phyloP scores from a whole-genome alignment of 2,329 filamentous ascomycete species.

The Penicillium sp. region DNA sequence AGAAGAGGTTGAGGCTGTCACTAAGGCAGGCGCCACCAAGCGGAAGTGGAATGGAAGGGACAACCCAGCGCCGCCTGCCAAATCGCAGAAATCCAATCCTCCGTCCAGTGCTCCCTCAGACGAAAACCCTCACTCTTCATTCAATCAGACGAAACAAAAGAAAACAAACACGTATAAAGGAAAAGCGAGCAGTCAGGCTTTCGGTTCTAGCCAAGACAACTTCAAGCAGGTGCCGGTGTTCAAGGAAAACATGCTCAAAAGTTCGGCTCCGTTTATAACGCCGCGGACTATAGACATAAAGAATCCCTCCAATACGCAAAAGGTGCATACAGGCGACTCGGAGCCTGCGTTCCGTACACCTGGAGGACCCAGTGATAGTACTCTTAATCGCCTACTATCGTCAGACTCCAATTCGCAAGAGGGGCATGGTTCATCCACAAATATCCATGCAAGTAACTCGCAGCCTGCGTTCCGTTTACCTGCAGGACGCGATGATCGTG shows the following conservation, averaged over 20 bases:
- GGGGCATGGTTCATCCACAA: neutral
- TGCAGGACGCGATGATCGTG: neutral
- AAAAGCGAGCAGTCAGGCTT: neutral
- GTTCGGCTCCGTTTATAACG: neutral
- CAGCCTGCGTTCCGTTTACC: conserved; percentile 13
- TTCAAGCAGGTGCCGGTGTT: neutral
- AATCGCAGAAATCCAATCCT: neutral
- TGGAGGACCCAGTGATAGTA: too few relatives aligned
- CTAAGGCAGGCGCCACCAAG: neutral
- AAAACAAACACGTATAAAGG: neutral
- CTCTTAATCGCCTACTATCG: too few relatives aligned
- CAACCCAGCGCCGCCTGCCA: neutral
- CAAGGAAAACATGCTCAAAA: neutral
- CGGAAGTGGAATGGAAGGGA: neutral
- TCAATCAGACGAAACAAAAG: neutral
- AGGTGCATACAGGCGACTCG: neutral
- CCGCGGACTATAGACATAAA: neutral
- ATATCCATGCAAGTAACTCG: neutral
- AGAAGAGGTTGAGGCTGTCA: neutral
- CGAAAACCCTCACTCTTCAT: neutral
- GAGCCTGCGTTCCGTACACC: conserved; percentile 7
- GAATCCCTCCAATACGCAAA: neutral
- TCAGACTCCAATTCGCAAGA: too few relatives aligned
- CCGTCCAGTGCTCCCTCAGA: neutral
- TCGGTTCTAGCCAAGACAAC: neutral